A percentile compares a stretch with the other conserved stretches of the same genome.
phyloP scores from a whole-genome alignment of 306 rosid species.

The Cicer arietinum region DNA sequence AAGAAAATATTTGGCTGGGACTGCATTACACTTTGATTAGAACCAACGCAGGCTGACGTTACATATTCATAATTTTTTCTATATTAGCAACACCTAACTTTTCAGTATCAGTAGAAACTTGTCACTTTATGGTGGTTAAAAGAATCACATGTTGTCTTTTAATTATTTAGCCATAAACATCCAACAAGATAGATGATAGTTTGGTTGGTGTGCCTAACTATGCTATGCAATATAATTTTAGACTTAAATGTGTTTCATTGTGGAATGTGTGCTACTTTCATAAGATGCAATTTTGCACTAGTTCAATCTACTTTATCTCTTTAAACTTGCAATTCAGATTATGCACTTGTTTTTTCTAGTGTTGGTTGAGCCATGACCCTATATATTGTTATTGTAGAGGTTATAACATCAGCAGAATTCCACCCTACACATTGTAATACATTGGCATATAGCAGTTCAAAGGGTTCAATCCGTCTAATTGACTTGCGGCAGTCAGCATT shows the following conservation, averaged over 20 bases:
- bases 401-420: slow-evolving; percentile 97
- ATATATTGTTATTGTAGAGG: slow-evolving; percentile 71
- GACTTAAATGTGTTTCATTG: background rate
- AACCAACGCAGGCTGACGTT: background rate
- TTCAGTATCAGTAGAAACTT: background rate
- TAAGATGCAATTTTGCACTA: background rate
- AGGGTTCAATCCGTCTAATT: slow-evolving; percentile 93
- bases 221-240: background rate
- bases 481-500: slow-evolving; percentile 98
- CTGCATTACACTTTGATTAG: background rate
- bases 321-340: background rate
- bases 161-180: background rate
- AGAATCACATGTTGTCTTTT: background rate
- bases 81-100: background rate
- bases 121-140: slow-evolving; percentile 9
- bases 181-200: slow-evolving; percentile 1
- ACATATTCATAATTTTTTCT: slow-evolving; percentile 5
- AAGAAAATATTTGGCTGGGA: background rate
- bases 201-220: background rate
- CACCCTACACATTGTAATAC: slow-evolving; percentile 94
- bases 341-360: slow-evolving; percentile 12
- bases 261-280: slow-evolving; percentile 4
- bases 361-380: slow-evolving; percentile 37
- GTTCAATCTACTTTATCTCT: slow-evolving; percentile 13
- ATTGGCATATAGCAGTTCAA: slow-evolving; percentile 97